Evolutionary conservation across 805 yeast genomes (phyloP).

Genomic region (Lipomyces kockii): DNA sequence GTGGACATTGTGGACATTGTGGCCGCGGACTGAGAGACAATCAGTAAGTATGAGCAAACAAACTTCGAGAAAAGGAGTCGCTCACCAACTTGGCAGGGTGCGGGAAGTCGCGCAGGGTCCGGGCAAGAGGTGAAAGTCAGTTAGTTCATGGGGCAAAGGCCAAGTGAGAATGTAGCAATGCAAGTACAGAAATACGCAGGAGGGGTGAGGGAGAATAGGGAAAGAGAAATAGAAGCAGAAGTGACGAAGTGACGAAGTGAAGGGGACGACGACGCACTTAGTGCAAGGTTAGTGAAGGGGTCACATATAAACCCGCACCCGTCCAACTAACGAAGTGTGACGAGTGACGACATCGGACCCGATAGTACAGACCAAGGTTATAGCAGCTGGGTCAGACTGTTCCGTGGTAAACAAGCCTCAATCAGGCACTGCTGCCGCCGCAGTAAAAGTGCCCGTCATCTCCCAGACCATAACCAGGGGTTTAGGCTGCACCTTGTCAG

Average conservation of each 20-base stretch:
- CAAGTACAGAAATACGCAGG: neutral
- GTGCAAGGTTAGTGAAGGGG: neutral
- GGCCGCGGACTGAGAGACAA: neutral
- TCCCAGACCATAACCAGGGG: too few species aligned
- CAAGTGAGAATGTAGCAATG: neutral
- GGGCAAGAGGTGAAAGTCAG: neutral
- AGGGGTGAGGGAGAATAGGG: neutral
- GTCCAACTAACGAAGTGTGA: neutral
- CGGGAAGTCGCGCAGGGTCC: neutral
- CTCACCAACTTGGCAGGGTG: neutral
- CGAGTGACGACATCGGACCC: neutral
- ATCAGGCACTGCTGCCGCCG: too few species aligned
- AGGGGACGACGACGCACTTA: neutral
- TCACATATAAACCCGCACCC: neutral
- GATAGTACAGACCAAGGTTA: neutral
- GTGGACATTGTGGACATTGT: slow-evolving; percentile 5
- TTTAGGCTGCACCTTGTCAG: too few species aligned
- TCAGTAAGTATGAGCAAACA: neutral
- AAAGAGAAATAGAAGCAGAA: neutral
- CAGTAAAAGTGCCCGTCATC: too few species aligned
- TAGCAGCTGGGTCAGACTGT: neutral
- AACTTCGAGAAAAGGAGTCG: neutral
- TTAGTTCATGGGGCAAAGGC: neutral
- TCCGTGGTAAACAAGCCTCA: too few species aligned
- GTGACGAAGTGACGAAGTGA: neutral